Evolutionary conservation across 371 early-diverging fungal species (phyloP), one percentile per base, ranked within the genome.

Genomic region (Rhizopus arrhizus): DNA sequence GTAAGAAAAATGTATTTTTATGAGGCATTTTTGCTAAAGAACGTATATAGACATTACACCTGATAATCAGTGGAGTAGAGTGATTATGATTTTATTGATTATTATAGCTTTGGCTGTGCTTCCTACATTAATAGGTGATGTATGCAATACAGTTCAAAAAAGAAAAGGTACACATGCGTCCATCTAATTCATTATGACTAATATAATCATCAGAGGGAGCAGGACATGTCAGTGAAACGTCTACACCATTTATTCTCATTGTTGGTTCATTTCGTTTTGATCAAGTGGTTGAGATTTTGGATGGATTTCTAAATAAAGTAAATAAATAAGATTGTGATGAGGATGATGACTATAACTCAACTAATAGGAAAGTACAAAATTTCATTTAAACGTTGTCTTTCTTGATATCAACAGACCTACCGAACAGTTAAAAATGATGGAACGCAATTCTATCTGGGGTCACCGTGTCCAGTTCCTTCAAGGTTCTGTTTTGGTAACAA

Each of bases 71-170:
- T 78, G 73, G 3, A 85, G 84, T 33, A 70, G 82, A 43, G n/a
- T 85, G 5, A 84, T 88, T 7, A 80, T 89, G 61, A 81, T 91
- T 64, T 5, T 83, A 2, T 58, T 90, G 40, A 90, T 91, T 58
- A 60, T 88, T 33, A 74, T 85, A 6, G 72, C 87, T 3, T 66
- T 91, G 16, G 73, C 80, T 7, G 61, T 89, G 11, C 60, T 91
- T 7, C 89, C 89, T 3, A 72, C 78, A 13, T 55, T 89, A 35
- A 73, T 86, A 42, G 64, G 75, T 11, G 78, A 77, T 42, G 70
- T 81, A 2, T 59, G 82, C 6, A 84, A 84, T 28, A 86, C 88
- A 0, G 31, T 85, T 3, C 72, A 70, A 15, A 70, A 75, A 36
- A 65, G 72, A 22, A 69, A 79, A 49, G 74, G 80, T 58, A 64